Evolutionary conservation across 805 yeast species (phyloP).

Genomic region (Zygosaccharomyces gambellarensis): DNA sequence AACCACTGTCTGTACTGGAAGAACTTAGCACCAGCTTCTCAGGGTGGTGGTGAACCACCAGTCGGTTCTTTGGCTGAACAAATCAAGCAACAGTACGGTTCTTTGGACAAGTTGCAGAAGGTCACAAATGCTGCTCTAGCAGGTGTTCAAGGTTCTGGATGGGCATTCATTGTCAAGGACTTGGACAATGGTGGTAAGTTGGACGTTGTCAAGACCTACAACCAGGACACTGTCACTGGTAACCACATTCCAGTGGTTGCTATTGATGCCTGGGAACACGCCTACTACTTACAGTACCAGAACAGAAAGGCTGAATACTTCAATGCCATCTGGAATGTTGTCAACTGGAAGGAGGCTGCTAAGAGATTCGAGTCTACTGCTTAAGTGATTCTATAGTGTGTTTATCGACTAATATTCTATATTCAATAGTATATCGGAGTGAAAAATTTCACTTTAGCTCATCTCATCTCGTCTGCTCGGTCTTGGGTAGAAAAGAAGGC

Average conservation of each 20-base stretch:
- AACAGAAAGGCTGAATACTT: constrained; percentile 89
- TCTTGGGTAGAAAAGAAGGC: neutral
- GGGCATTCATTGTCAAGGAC: constrained; percentile 90
- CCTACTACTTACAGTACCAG: constrained; percentile 89
- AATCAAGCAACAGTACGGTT: constrained; percentile 61
- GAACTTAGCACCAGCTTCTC: constrained; percentile 68
- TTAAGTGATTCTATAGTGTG: neutral
- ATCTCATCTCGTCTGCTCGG: neutral
- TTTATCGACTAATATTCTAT: constrained; percentile 3
- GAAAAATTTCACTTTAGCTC: constrained; percentile 2
- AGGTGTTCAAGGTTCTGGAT: constrained; percentile 91
- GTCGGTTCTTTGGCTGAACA: constrained; percentile 56
- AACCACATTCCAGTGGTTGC: constrained; percentile 72
- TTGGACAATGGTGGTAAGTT: constrained; percentile 59
- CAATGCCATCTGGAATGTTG: constrained; percentile 89
- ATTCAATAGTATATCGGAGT: neutral
- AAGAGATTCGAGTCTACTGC: constrained; percentile 49
- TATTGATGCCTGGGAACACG: constrained; percentile 96
- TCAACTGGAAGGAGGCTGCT: constrained; percentile 90
- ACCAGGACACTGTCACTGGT: constrained; percentile 82
- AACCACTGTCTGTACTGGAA: constrained; percentile 88
- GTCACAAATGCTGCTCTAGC: constrained; percentile 69
- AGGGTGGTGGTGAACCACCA: constrained; percentile 67
- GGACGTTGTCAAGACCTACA: constrained; percentile 74
- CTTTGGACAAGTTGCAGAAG: constrained; percentile 60